Evolutionary conservation across 257 asterid species (phyloP).

Genomic region (Cynanchum wilfordii): DNA sequence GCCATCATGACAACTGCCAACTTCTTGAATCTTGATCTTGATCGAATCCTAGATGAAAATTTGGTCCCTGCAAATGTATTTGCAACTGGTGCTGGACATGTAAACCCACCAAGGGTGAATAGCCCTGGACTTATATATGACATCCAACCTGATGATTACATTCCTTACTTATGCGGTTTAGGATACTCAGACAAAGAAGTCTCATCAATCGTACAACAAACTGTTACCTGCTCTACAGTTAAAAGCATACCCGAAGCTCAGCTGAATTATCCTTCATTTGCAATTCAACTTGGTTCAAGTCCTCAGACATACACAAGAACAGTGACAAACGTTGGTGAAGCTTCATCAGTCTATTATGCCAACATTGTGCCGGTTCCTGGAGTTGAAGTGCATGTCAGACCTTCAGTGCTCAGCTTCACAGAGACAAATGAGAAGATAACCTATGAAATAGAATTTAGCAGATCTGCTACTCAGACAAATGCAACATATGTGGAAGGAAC

Average conservation of each 20-base stretch:
- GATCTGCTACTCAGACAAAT: constrained; percentile 1
- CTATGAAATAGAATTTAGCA: constrained; percentile 18
- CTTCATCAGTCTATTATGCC: constrained; percentile 12
- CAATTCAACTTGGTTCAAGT: constrained; percentile 15
- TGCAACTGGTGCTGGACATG: constrained; percentile 27
- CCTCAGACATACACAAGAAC: constrained; percentile 24
- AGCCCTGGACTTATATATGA: constrained; percentile 34
- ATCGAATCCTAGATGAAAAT: constrained; percentile 18
- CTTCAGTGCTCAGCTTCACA: constrained; percentile 15
- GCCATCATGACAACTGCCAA: constrained; percentile 24
- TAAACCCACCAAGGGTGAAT: constrained; percentile 27
- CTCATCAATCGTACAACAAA: constrained; percentile 4
- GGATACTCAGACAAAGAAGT: constrained; percentile 28
- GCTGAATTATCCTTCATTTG: constrained; percentile 36
- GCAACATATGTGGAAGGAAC: constrained; percentile 12
- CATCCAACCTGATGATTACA: constrained; percentile 25
- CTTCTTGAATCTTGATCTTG: neutral
- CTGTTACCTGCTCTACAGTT: constrained; percentile 14
- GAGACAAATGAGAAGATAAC: constrained; percentile 11
- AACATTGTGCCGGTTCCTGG: neutral
- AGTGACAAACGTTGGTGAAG: constrained; percentile 28
- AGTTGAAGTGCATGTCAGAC: constrained; percentile 18
- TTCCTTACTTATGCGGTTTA: constrained; percentile 31
- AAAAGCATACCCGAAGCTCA: constrained; percentile 26
- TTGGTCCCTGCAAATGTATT: constrained; percentile 18